These are phyloP conservation scores for Irpex lacteus DNA, from an alignment of 1,284 basidiomycete species.

Conservation along the genomic window DNA sequence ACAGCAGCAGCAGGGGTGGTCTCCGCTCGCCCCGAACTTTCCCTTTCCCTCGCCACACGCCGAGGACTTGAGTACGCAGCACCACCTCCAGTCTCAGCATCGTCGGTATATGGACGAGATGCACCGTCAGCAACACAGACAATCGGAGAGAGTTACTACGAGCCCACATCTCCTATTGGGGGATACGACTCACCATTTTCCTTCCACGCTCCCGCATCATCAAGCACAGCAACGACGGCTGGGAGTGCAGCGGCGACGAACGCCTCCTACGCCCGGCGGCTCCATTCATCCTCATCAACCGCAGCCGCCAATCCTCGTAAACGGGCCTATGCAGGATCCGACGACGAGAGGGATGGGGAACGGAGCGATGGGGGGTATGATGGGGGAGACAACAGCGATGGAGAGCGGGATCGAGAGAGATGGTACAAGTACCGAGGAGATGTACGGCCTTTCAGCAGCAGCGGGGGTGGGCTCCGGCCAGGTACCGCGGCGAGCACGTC, in stretches of 20 bases:
- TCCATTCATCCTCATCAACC: slow-evolving; percentile 13
- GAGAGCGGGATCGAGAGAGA: slow-evolving; percentile 22
- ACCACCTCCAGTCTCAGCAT: neutral
- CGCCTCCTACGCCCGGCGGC: slow-evolving; percentile 28
- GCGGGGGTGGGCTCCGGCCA: slow-evolving; percentile 16
- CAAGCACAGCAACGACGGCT: slow-evolving; percentile 28
- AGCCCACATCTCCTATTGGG: slow-evolving; percentile 24
- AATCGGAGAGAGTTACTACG: slow-evolving; percentile 23
- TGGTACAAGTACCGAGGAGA: slow-evolving; percentile 22
- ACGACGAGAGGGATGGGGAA: slow-evolving; percentile 35
- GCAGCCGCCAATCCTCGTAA: slow-evolving; percentile 48
- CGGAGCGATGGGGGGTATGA: slow-evolving; percentile 23
- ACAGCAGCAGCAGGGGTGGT: slow-evolving; percentile 31
- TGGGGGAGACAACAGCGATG: slow-evolving; percentile 38
- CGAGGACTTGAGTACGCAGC: slow-evolving; percentile 14
- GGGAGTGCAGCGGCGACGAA: slow-evolving; percentile 11
- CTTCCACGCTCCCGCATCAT: slow-evolving; percentile 59
- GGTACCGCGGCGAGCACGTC: slow-evolving; percentile 14
- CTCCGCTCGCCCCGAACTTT: slow-evolving; percentile 41
- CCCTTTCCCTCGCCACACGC: slow-evolving; percentile 35
- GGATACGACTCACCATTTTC: slow-evolving; percentile 67
- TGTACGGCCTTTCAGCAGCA: slow-evolving; percentile 30
- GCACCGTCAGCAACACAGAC: neutral
- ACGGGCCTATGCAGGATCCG: slow-evolving; percentile 57
- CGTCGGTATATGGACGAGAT: slow-evolving; percentile 10